These are phyloP conservation scores for Glutinoglossum americanum DNA, from an alignment of 495 filamentous ascomycete species.

Conservation along the genomic window DNA sequence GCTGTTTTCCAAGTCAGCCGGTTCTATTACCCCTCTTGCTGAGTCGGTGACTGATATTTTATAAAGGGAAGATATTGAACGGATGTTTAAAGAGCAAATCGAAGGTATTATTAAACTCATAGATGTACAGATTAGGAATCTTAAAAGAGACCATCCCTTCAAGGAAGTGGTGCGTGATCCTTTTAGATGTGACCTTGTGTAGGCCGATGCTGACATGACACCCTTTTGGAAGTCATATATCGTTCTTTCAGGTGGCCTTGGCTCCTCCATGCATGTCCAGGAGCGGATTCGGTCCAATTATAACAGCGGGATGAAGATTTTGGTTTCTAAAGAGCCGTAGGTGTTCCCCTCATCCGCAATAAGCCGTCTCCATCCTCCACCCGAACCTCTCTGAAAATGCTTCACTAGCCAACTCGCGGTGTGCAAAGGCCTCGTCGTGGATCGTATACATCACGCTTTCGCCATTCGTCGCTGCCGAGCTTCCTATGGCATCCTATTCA, in stretches of 20 bases:
- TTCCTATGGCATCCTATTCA: neutral
- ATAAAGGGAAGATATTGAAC: neutral
- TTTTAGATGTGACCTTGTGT: neutral
- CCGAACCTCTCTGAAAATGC: neutral
- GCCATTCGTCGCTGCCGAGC: neutral
- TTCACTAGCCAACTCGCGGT: conserved; percentile 19
- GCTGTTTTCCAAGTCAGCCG: neutral
- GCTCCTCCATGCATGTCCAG: conserved; percentile 18
- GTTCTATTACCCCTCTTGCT: neutral
- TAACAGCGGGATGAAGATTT: neutral
- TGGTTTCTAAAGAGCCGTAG: neutral
- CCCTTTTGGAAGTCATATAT: conserved; percentile 7
- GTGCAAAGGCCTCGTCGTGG: conserved; percentile 18
- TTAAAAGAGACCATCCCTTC: neutral
- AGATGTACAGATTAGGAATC: neutral
- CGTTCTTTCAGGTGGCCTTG: conserved; percentile 21
- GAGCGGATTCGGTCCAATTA: conserved; percentile 5
- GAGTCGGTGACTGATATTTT: neutral
- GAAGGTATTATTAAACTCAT: neutral
- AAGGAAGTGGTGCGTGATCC: neutral
- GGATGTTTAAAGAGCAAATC: neutral
- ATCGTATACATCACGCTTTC: conserved; percentile 9
- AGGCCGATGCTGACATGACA: neutral
- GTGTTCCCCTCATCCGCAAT: neutral
- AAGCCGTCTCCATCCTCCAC: no score